Evolutionary conservation across 768 basidiomycete species (phyloP).

Genomic region (Termitomyces sp.): DNA sequence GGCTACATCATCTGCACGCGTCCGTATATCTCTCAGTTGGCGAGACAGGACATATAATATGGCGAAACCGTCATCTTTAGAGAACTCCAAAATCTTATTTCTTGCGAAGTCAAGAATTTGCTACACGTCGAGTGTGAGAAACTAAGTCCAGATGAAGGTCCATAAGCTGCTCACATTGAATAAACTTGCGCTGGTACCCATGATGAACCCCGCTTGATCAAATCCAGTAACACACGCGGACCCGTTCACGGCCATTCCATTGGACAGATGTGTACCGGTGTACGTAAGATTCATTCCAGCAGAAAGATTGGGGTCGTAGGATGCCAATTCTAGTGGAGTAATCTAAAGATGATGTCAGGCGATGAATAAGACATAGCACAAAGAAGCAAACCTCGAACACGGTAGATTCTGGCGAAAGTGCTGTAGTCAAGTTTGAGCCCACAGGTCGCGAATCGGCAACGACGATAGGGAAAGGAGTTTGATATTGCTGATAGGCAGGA

Average conservation of each 20-base stretch:
- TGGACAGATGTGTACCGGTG: slow-evolving; percentile 58
- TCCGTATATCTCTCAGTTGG: slow-evolving; percentile 43
- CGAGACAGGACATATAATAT: slow-evolving; percentile 45
- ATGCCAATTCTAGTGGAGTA: slow-evolving; percentile 63
- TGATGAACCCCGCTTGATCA: slow-evolving; percentile 69
- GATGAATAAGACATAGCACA: background rate
- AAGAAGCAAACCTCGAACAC: slow-evolving; percentile 52
- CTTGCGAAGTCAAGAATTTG: slow-evolving; percentile 44
- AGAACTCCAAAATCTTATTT: slow-evolving; percentile 37
- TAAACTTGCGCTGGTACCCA: slow-evolving; percentile 68
- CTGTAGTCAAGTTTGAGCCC: slow-evolving; percentile 36
- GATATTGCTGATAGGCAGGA: slow-evolving; percentile 42
- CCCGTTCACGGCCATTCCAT: slow-evolving; percentile 49
- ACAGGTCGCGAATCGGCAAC: slow-evolving; percentile 49
- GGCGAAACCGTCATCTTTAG: slow-evolving; percentile 27
- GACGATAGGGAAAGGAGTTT: slow-evolving; percentile 65
- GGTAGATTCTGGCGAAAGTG: slow-evolving; percentile 33
- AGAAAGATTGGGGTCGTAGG: slow-evolving; percentile 68
- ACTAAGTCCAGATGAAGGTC: background rate
- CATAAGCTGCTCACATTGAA: slow-evolving; percentile 44
- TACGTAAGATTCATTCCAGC: slow-evolving; percentile 61
- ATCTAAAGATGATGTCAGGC: slow-evolving; percentile 30
- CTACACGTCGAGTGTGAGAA: slow-evolving; percentile 19
- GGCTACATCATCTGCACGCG: slow-evolving; percentile 54
- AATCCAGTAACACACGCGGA: slow-evolving; percentile 69